Evolutionary conservation across 805 yeast genomes (phyloP).

Genomic region (Yarrowia keelungensis): DNA sequence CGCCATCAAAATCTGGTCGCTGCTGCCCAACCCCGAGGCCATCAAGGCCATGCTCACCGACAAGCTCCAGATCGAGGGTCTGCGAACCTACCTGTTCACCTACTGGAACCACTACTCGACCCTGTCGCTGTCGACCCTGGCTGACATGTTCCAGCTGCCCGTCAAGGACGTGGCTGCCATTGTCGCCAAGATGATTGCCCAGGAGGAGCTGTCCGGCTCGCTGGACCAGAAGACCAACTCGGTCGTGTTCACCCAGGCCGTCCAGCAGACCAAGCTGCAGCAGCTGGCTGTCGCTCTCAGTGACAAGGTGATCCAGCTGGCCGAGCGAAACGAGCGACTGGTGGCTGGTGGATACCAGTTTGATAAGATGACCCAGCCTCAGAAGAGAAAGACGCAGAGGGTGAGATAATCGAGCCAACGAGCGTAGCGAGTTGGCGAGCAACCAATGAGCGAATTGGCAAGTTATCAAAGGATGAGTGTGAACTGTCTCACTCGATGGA

Average conservation of each 20-base stretch:
- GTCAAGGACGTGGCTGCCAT: conserved; percentile 64
- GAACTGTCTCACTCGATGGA: too few species aligned
- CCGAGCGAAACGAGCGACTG: conserved; percentile 85
- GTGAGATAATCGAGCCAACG: neutral
- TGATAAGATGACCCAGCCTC: conserved; percentile 36
- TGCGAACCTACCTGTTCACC: conserved; percentile 89
- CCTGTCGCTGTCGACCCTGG: conserved; percentile 70
- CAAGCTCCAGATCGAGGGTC: conserved; percentile 86
- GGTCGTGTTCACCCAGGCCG: conserved; percentile 74
- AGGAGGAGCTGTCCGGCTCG: conserved; percentile 77
- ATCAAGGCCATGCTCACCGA: conserved; percentile 71
- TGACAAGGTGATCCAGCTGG: conserved; percentile 76
- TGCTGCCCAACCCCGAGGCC: conserved; percentile 71
- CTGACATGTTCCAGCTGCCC: conserved; percentile 69
- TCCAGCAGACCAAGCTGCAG: conserved; percentile 83
- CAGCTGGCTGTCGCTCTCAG: conserved; percentile 84
- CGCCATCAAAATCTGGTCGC: conserved; percentile 84
- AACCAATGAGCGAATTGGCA: too few species aligned
- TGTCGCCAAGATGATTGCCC: conserved; percentile 75
- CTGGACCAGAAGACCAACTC: conserved; percentile 70
- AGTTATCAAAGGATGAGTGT: too few species aligned
- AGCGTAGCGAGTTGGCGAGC: too few species aligned
- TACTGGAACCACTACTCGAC: conserved; percentile 79
- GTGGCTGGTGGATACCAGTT: conserved; percentile 74
- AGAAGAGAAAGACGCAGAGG: conserved; percentile 37